Percentiles rank a stretch among this genome's conserved stretches.
Conservation (phyloP, 306 rosid genomes). For the Sophora flavescens region DNA sequence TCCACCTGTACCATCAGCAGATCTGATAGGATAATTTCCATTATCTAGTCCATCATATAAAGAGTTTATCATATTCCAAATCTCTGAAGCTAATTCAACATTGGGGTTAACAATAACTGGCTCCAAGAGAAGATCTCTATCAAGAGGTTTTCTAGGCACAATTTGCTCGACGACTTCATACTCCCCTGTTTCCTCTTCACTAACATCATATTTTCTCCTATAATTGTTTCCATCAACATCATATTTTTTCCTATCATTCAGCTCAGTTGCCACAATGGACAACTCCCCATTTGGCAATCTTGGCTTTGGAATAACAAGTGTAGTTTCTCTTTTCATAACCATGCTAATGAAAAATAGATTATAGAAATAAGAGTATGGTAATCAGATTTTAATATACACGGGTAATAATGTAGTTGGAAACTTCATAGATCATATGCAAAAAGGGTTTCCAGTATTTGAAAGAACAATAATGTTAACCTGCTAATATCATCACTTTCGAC, state of each 20-base stretch:
- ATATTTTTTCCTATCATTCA: constrained; percentile 47
- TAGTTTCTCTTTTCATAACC: too few relatives aligned
- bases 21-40: constrained; percentile 76
- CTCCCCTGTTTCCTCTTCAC: constrained; percentile 47
- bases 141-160: constrained; percentile 51
- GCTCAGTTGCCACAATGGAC: constrained; percentile 65
- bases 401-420: too few relatives aligned
- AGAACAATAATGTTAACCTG: too few relatives aligned
- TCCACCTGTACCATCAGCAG: constrained; percentile 94
- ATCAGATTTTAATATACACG: too few relatives aligned
- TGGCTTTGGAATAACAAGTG: too few relatives aligned
- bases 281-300: too few relatives aligned
- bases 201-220: constrained; percentile 47
- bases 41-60: constrained; percentile 67
- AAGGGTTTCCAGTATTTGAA: too few relatives aligned
- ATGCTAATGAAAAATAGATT: too few relatives aligned
- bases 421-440: too few relatives aligned
- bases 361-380: too few relatives aligned
- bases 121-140: constrained; percentile 62
- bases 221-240: constrained; percentile 49
- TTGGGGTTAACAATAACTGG: constrained; percentile 83
- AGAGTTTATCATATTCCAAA: constrained; percentile 72
- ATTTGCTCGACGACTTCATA: constrained; percentile 39
- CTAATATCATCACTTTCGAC: too few relatives aligned
- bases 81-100: constrained; percentile 60